Base-by-base conservation (phyloP, 768 basidiomycete genomes). In the Pisolithus microcarpus region DNA sequence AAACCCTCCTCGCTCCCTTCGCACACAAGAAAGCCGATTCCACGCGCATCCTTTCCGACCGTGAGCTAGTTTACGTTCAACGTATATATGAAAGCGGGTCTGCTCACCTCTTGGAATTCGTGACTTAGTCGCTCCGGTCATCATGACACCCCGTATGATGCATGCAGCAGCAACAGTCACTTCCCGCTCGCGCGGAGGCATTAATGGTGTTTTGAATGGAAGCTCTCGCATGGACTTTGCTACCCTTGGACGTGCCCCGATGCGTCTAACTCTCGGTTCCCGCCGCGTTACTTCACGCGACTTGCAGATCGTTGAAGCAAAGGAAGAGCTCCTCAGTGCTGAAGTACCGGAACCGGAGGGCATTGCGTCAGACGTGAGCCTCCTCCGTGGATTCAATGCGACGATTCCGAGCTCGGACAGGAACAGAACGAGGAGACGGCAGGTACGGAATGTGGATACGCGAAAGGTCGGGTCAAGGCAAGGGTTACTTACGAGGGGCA, bases 311-410 rank as follows among this genome's bases (percentile, higher is more conserved):
- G 79, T 85, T 38, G 90, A 91, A 69, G 87, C 84, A 5, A 82
- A 86, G 6, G 82, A 86, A 23, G 87, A 90, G 63, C 70, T 92
- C 9, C 78, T 92, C 36, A 70, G 74, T 15, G 75, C 74, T 5
- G 82, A 86, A 30, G 78, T 92, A 2, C 89, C 89, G 2, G 87
- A 90, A 57, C 78, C 79, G 15, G 79, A 80, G 13, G 85, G 82
- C 37, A 74, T 85, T 28, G 84, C 85, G 5, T 75, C 78, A 15
- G 79, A 81, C 59, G 83, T 93, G 47, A 90, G 88, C 59, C 74
- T 98, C 31, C 71, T 96, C 38, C 81, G 86, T 42, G 95, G 95
- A 0, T 98, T 97, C 68, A 87, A 90, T 61, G 95, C 95, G 16
- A 97, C 95, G 2, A 87, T 96, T 39, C 95, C 95, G 11, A 88